Percentiles rank a stretch among this genome's conserved stretches.
phyloP scores from a whole-genome alignment of 176 grass and related monocot genomes.

The Phyllostachys edulis region DNA sequence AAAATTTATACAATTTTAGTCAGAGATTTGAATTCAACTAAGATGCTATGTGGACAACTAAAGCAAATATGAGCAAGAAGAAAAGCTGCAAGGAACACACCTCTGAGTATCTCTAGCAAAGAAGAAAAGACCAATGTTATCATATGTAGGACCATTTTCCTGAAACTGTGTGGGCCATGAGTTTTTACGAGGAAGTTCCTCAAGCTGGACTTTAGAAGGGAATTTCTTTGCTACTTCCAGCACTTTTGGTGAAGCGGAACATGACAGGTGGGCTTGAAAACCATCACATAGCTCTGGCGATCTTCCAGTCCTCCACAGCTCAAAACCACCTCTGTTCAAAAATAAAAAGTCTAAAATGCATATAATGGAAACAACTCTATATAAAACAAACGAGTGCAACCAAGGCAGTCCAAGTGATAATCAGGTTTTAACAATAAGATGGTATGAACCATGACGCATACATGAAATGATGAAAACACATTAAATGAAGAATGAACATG shows the following conservation, averaged over 20 bases:
- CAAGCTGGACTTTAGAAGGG: slow-evolving; percentile 67
- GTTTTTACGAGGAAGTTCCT: slow-evolving; percentile 78
- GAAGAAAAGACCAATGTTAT: slow-evolving; percentile 86
- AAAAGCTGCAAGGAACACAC: slow-evolving; percentile 40
- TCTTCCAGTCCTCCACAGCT: slow-evolving; percentile 63
- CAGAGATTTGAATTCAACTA: neutral
- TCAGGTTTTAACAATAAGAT: slow-evolving; percentile 22
- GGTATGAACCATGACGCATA: slow-evolving; percentile 13
- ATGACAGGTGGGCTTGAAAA: slow-evolving; percentile 91
- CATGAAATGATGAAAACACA: neutral
- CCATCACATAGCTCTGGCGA: slow-evolving; percentile 75
- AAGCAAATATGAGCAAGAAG: slow-evolving; percentile 1
- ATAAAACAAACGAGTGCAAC: slow-evolving; percentile 1
- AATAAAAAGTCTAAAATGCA: slow-evolving; percentile 11
- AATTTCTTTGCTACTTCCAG: slow-evolving; percentile 67
- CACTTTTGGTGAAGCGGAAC: slow-evolving; percentile 63
- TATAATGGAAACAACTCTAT: neutral
- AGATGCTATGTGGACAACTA: slow-evolving; percentile 1
- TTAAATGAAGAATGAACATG: neutral
- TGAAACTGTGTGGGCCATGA: slow-evolving; percentile 81
- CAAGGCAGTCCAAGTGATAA: neutral
- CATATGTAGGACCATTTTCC: slow-evolving; percentile 61
- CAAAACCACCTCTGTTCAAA: slow-evolving; percentile 80
- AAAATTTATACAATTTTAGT: neutral
- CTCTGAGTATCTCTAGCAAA: slow-evolving; percentile 88